Base-by-base conservation (phyloP, 192 early-diverging fungal species). In the Rhizophlyctis rosea region DNA sequence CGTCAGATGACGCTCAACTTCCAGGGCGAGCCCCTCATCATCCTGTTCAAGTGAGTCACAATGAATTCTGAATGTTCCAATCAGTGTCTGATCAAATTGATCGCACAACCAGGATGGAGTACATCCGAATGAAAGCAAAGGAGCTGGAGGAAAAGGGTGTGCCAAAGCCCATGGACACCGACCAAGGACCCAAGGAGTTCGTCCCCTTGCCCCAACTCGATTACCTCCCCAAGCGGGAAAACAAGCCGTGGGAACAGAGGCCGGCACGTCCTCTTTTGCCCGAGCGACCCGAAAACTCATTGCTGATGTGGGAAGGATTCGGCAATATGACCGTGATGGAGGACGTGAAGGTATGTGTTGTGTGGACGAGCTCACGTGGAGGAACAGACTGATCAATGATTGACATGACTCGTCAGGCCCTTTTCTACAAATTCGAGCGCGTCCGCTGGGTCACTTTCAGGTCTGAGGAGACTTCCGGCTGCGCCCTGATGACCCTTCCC, bases 271-370 rank as follows among this genome's bases (percentile, higher is more conserved):
- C n/a, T n/a, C n/a, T n/a, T n/a, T n/a, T n/a, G 16, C 2, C 16
- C n/a, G 57, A 34, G 33, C 57, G 57, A 16, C 28, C 32, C 3
- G 57, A 58, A 35, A 27, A 36, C 21, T 30, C 57, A 39, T 29
- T 58, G 3, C 18, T 36, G 14, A 14, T 47, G 21, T 58, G 32
- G 32, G 33, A 34, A 35, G 31, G 24, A 1, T n/a, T 34, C n/a
- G 57, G 21, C 3, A 14, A 14, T 3, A 31, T 58, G 57, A 34
- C 24, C 33, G 21, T 58, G 34, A 21, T 18, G 31, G 57, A 58
- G 57, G 57, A 58, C 24, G 16, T 58, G 21, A 32, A 58, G 57
- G 57, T 54, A 54, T 29, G 4, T 28, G 53, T 29, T 24, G 23
- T 47, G 18, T 47, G 47, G 23, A 23, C 1, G 47, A 1, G 47